These are phyloP conservation scores for Bacidia rubella DNA, from an alignment of 495 filamentous ascomycete genomes.

Conservation along the genomic window DNA sequence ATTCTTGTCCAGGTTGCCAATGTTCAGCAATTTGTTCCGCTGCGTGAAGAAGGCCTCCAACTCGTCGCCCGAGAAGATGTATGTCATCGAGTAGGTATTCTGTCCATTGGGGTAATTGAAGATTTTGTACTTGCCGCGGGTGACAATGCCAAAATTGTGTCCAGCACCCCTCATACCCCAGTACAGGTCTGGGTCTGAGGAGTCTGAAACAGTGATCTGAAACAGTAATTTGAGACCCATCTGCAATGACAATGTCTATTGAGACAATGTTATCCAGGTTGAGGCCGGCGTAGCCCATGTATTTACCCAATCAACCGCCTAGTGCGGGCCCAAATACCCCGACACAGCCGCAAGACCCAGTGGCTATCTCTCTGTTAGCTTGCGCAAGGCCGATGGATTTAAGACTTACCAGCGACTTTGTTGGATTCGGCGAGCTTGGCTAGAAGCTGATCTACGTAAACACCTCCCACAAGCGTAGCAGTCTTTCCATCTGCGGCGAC, in stretches of 20 bases:
- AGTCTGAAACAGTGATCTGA: constrained; percentile 4
- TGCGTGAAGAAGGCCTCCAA: constrained; percentile 1
- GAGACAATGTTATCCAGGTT: constrained; percentile 6
- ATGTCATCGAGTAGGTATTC: constrained; percentile 16
- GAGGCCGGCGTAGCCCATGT: constrained; percentile 10
- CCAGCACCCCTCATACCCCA: constrained; percentile 15
- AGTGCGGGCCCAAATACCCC: constrained; percentile 11
- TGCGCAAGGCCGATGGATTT: not conserved
- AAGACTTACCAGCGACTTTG: constrained; percentile 6
- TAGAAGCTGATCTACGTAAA: constrained; percentile 11
- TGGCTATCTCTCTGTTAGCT: not conserved
- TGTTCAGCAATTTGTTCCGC: constrained; percentile 1
- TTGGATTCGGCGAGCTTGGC: not conserved
- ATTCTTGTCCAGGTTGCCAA: constrained; percentile 4
- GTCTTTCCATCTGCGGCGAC: constrained; percentile 32
- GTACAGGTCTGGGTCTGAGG: constrained; percentile 8
- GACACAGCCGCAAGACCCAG: constrained; percentile 6
- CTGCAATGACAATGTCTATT: constrained; percentile 5
- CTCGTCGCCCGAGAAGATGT: constrained; percentile 11
- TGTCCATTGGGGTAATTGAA: constrained; percentile 18
- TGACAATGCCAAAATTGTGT: constrained; percentile 17
- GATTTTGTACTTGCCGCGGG: constrained; percentile 17
- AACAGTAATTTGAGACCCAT: constrained; percentile 3
- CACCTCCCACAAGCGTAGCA: constrained; percentile 38
- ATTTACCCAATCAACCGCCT: constrained; percentile 11